Evolutionary conservation across 257 asterid species (phyloP).

Genomic region (Fraxinus anomala): DNA sequence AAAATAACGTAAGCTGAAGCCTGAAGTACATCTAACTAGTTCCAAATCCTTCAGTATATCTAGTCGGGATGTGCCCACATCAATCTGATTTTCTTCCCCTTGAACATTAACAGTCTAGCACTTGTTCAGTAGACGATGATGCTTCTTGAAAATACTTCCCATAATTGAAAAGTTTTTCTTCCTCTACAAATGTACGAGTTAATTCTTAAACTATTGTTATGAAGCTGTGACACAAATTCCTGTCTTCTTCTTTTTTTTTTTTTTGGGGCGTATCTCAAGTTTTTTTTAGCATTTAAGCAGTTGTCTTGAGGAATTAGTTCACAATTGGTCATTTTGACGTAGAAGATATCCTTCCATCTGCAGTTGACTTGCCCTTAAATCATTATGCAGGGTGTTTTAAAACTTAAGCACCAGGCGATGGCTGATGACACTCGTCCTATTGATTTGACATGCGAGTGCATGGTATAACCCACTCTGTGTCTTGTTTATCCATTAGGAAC

Average conservation of each 20-base stretch:
- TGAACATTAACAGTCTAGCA: background rate
- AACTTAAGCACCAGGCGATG: conserved; percentile 82
- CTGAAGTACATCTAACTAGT: background rate
- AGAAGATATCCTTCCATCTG: background rate
- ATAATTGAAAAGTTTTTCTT: no score
- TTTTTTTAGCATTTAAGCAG: background rate
- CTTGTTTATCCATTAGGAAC: background rate
- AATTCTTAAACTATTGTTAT: background rate
- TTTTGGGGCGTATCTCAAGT: no score
- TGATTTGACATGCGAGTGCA: conserved; percentile 81
- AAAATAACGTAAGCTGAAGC: background rate
- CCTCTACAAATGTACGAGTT: no score
- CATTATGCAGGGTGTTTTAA: conserved; percentile 79
- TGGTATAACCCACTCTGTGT: conserved; percentile 50
- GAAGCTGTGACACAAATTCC: background rate
- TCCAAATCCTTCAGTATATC: background rate
- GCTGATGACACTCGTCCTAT: conserved; percentile 79
- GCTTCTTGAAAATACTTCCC: no score
- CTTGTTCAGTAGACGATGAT: background rate
- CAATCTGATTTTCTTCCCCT: background rate
- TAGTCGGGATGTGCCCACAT: background rate
- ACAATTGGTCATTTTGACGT: background rate
- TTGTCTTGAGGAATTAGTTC: background rate
- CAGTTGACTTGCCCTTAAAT: background rate
- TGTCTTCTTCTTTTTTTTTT: no score